Evolutionary conservation across 805 yeast genomes (phyloP).

Genomic region (Wickerhamiella cacticola): DNA sequence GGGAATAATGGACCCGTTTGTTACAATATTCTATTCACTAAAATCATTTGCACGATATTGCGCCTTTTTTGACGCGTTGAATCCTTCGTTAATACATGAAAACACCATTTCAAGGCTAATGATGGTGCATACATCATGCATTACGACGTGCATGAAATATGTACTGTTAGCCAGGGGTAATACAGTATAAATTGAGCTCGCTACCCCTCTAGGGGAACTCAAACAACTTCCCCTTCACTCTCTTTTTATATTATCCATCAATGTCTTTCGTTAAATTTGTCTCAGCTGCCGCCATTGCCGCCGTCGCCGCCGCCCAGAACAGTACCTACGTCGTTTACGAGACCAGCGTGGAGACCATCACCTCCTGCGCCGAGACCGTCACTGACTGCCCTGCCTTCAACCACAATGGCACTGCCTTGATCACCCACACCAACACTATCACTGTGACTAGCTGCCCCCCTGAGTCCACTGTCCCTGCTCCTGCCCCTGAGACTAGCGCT

Average conservation of each 20-base stretch:
- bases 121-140: neutral
- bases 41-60: no score
- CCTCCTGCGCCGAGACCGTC: conserved; percentile 29
- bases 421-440: conserved; percentile 31
- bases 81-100: neutral
- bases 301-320: conserved; percentile 30
- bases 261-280: conserved; percentile 17
- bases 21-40: no score
- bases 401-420: conserved; percentile 21
- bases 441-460: conserved; percentile 36
- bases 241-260: conserved; percentile 17
- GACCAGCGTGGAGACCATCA: conserved; percentile 38
- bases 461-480: conserved; percentile 2
- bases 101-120: neutral
- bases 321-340: conserved; percentile 20
- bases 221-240: conserved; percentile 5
- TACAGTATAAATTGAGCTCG: neutral
- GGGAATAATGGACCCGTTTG: no score
- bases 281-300: conserved; percentile 24
- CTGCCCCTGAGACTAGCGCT: conserved; percentile 3
- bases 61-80: neutral
- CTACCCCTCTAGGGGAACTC: neutral
- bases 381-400: conserved; percentile 16
- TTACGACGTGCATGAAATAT: conserved; percentile 5
- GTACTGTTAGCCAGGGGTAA: conserved; percentile 1